Evolutionary conservation across 2,329 filamentous ascomycete species (phyloP).

Genomic region (Sphaerulina populicola): DNA sequence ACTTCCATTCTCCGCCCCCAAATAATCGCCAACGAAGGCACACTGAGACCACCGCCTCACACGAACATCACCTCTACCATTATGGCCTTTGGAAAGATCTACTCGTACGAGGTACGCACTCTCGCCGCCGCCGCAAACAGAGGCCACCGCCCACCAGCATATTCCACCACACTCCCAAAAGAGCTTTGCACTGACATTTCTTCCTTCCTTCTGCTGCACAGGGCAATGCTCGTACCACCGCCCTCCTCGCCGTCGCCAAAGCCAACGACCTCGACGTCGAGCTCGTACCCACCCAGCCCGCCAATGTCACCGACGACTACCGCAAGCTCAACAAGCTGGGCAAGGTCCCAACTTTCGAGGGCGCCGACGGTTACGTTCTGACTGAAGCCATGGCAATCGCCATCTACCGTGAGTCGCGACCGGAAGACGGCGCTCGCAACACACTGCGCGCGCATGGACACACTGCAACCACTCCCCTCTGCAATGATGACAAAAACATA

Average conservation of each 20-base stretch:
- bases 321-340: slow-evolving; percentile 75
- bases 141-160: slow-evolving; percentile 6
- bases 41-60: slow-evolving; percentile 12
- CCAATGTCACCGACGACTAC: slow-evolving; percentile 65
- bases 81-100: slow-evolving; percentile 82
- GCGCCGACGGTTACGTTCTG: slow-evolving; percentile 81
- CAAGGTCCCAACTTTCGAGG: slow-evolving; percentile 89
- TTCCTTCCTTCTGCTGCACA: slow-evolving; percentile 33
- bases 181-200: neutral
- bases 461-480: neutral
- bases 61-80: slow-evolving; percentile 7
- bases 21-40: slow-evolving; percentile 30
- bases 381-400: slow-evolving; percentile 89
- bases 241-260: slow-evolving; percentile 89
- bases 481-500: slow-evolving; percentile 64
- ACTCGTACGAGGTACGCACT: slow-evolving; percentile 65
- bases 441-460: neutral
- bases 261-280: slow-evolving; percentile 92
- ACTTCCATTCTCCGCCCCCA: neutral
- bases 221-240: slow-evolving; percentile 83
- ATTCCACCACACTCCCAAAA: neutral
- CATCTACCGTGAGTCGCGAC: slow-evolving; percentile 76
- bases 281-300: slow-evolving; percentile 62
- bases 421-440: neutral
- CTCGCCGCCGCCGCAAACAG: slow-evolving; percentile 1